Evolutionary conservation across 108 stramenopile species (phyloP).

Genomic region (Cyclotella baltica): DNA sequence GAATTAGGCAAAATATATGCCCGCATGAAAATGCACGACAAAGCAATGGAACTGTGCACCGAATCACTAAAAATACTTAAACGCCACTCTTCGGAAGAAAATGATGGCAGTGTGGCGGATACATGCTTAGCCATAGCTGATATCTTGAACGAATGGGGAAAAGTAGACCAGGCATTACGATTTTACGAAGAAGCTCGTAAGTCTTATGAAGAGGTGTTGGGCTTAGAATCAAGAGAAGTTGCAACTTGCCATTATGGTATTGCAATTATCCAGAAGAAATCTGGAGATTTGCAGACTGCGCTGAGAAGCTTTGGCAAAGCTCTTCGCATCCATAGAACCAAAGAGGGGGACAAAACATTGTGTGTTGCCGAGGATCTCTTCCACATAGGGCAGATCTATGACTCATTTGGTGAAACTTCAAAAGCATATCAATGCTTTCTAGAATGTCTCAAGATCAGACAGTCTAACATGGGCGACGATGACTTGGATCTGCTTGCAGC

Average conservation of each 20-base stretch:
- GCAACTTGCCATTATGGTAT: constrained; percentile 64
- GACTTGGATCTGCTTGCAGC: constrained; percentile 53
- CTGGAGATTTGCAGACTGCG: constrained; percentile 52
- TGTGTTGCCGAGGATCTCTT: constrained; percentile 47
- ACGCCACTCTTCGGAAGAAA: constrained; percentile 9
- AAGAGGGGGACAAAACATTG: constrained; percentile 48
- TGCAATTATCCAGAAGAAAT: constrained; percentile 61
- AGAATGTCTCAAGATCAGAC: constrained; percentile 50
- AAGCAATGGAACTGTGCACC: constrained; percentile 58
- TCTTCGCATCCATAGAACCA: constrained; percentile 44
- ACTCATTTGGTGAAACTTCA: constrained; percentile 39
- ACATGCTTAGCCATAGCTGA: constrained; percentile 35
- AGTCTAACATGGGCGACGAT: constrained; percentile 35
- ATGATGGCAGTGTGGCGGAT: constrained; percentile 33
- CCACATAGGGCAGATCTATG: constrained; percentile 51
- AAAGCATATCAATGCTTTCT: constrained; percentile 53
- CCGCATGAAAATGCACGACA: constrained; percentile 46
- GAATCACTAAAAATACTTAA: constrained; percentile 48
- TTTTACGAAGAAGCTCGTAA: constrained; percentile 50
- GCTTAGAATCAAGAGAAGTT: constrained; percentile 67
- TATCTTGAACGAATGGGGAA: constrained; percentile 55
- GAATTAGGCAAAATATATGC: constrained; percentile 66
- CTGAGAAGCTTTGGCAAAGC: constrained; percentile 66
- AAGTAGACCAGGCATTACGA: constrained; percentile 45
- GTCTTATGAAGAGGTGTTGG: constrained; percentile 54